Evolutionary conservation across 129 eudicot species (phyloP).

Genomic region (Solidago caesia): DNA sequence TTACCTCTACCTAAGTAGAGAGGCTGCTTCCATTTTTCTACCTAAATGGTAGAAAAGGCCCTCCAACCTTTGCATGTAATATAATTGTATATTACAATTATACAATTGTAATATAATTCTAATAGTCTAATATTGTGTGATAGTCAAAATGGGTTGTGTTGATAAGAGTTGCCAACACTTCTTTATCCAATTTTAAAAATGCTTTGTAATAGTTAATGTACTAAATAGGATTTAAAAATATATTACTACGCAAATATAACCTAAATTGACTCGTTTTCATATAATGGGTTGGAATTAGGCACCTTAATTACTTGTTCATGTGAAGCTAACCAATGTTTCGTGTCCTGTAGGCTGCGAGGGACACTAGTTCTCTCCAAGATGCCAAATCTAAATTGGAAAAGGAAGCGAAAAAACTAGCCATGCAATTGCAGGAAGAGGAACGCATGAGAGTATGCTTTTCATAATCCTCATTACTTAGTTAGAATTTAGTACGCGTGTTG

Average conservation of each 20-base stretch:
- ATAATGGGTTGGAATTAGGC: not conserved
- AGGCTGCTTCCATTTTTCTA: too few relatives aligned
- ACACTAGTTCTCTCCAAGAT: constrained; percentile 62
- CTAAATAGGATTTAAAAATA: not conserved
- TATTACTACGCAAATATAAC: not conserved
- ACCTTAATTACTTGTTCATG: not conserved
- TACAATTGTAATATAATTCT: not conserved
- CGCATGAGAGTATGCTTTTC: constrained; percentile 34
- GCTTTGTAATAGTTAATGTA: not conserved
- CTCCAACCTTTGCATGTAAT: too few relatives aligned
- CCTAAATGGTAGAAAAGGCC: too few relatives aligned
- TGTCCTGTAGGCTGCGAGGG: constrained; percentile 66
- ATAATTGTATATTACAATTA: too few relatives aligned
- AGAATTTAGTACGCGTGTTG: not conserved
- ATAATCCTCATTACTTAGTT: not conserved
- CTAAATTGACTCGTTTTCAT: not conserved
- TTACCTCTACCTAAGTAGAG: too few relatives aligned
- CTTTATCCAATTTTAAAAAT: not conserved
- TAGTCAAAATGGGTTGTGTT: not conserved
- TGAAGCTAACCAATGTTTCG: constrained; percentile 2
- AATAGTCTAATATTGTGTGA: too few relatives aligned
- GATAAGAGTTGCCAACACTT: too few relatives aligned
- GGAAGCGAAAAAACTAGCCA: constrained; percentile 66
- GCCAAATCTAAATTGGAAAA: constrained; percentile 68
- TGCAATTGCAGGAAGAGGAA: constrained; percentile 65